Base-by-base conservation (phyloP, 257 asterid species). In the Solanum gracilifrons region DNA sequence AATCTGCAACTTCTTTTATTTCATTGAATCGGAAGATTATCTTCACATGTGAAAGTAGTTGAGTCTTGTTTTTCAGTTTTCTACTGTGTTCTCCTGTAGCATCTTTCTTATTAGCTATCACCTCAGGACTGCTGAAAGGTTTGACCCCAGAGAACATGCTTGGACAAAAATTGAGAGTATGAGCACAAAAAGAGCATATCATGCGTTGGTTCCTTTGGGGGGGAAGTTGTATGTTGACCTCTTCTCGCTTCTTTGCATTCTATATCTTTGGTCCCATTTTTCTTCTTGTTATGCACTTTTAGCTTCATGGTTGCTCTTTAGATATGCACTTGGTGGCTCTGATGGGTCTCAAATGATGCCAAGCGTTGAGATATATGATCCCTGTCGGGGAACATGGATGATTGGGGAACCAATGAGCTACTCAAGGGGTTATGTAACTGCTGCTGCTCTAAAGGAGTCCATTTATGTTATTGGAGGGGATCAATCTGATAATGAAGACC, bases 101-200 rank as follows among this genome's bases (percentile, higher is more conserved):
- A 60, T 43, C 69, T 77, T 82, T 11, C 60, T 80, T 37, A 80
- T 82, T 13, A 27, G 33, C 36, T 15, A 46, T 48, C 41, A 62
- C 90, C 41, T 46, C 85, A 96, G 99, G 92, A 89, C 98, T 89
- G 98, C 96, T 66, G 98, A 96, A 92, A 94, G 96, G 88, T 96
- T 94, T 83, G 98, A 96, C 89, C 98, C 98, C 43, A 91, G 98
- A 88, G 96, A 96, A 88, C 94, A 95, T 90, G 89, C 96, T 31
- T 95, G 99, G 99, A 88, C 90, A 84, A 93, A 88, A 86, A 90
- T 93, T 39, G 90, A 88, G 89, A 91, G 94, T 69, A 94, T 95
- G 99, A 91, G 83, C 82, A 88, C 91, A 27, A 88, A 77, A 73
- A 92, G 96, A 89, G 96, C 97, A 86, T 90, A 95, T 87, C 98